Evolutionary conservation across 805 yeast species (phyloP).

Genomic region (Zygoascus biomembranicola): DNA sequence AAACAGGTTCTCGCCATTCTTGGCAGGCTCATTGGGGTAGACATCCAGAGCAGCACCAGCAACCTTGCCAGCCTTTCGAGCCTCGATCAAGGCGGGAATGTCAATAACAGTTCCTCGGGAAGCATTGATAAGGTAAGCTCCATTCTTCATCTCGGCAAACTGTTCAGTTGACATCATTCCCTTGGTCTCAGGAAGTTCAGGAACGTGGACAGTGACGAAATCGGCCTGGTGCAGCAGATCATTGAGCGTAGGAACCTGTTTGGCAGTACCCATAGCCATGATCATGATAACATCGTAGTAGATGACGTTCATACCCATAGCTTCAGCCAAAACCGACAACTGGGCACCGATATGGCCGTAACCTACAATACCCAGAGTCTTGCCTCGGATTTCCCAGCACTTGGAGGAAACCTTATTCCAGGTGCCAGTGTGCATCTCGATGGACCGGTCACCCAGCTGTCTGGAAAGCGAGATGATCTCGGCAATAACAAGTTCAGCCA

Average conservation of each 20-base stretch:
- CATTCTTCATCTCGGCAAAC: constrained; percentile 93
- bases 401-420: constrained; percentile 94
- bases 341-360: constrained; percentile 98
- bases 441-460: constrained; percentile 94
- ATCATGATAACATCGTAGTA: constrained; percentile 89
- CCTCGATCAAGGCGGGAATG: constrained; percentile 85
- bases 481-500: constrained; percentile 94
- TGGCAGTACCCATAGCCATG: constrained; percentile 95
- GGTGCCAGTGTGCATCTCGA: constrained; percentile 90
- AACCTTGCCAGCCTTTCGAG: constrained; percentile 84
- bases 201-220: constrained; percentile 90
- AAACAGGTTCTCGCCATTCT: constrained; percentile 83
- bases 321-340: constrained; percentile 91
- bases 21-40: constrained; percentile 94
- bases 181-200: constrained; percentile 87
- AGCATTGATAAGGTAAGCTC: constrained; percentile 89
- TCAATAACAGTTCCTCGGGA: constrained; percentile 98
- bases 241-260: constrained; percentile 77
- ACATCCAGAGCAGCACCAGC: constrained; percentile 98
- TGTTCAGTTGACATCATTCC: constrained; percentile 84
- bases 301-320: constrained; percentile 94
- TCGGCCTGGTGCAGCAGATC: constrained; percentile 77
- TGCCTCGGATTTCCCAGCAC: constrained; percentile 99
- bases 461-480: constrained; percentile 91
- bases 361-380: constrained; percentile 93